Evolutionary conservation across 2,329 filamentous ascomycete species (phyloP).

Genomic region (Nigrospora oryzae): DNA sequence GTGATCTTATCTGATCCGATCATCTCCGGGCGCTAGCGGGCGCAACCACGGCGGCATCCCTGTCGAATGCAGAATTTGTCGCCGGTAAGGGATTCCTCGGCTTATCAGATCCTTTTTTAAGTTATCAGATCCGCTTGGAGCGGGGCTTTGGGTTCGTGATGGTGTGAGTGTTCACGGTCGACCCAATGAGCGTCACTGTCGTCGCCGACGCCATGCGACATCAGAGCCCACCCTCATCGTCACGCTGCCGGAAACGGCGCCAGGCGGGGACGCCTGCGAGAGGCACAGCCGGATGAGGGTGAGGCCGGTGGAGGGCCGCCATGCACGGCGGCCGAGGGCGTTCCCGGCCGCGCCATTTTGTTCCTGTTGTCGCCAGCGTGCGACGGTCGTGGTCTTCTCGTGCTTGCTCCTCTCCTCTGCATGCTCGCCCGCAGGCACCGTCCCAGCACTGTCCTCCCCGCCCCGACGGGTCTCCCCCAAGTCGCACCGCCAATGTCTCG

Average conservation of each 20-base stretch:
- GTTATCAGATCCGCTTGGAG: constrained; percentile 4
- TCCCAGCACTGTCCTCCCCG: neutral
- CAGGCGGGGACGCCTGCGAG: neutral
- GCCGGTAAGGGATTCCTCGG: too few relatives aligned
- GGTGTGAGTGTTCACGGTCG: too few relatives aligned
- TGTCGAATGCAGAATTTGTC: too few relatives aligned
- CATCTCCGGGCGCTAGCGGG: too few relatives aligned
- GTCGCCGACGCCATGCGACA: neutral
- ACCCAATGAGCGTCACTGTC: neutral
- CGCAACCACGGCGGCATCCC: too few relatives aligned
- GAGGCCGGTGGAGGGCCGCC: neutral
- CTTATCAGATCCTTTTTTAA: constrained; percentile 5
- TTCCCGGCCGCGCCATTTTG: neutral
- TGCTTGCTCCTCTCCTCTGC: neutral
- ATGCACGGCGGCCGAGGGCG: too few relatives aligned
- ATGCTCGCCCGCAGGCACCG: neutral
- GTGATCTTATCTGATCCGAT: too few relatives aligned
- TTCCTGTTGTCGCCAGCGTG: too few relatives aligned
- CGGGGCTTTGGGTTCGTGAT: neutral
- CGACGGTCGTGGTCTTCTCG: too few relatives aligned
- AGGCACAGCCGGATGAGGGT: neutral
- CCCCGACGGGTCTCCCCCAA: neutral
- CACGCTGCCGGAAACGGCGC: neutral
- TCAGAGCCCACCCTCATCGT: neutral
- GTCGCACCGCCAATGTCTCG: neutral